Base-by-base conservation (phyloP, 306 rosid species). In the Quercus mongolica region DNA sequence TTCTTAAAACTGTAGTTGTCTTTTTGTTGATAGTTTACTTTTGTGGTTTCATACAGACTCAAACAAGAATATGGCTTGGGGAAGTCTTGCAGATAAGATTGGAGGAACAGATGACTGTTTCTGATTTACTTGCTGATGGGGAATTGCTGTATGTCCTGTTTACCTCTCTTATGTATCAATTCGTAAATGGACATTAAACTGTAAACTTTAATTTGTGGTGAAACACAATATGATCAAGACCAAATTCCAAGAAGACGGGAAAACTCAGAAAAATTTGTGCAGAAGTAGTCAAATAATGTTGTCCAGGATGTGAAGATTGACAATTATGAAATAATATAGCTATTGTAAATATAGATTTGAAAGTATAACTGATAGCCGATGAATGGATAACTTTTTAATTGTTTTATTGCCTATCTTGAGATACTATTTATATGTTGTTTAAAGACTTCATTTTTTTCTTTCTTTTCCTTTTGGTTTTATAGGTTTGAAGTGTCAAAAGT, bases 11-110 rank as follows among this genome's bases (percentile, higher is more conserved):
- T 49, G 17, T 12, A 49, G 17, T 49, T 49, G 4, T 49, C 15
- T 49, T 49, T 49, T 49, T 49, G 17, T 12, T 49, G 54, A 49
- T 49, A 13, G 28, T 25, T 46, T 33, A 71, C 56, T 74, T 82
- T 74, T 82, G 41, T 80, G 46, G 74, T 59, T 14, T 26, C 52
- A 75, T 68, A n/a, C 86, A 88, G 91, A 83, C 84, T 76, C 91
- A 88, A 85, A 83, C 89, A 17, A 83, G 84, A 81, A 88, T 85
- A 49, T 88, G 91, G 91, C 63, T 88, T 0, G 91, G 91, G 79
- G 87, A 88, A 81, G 91, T 88, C 0, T 59, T 88, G 89, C 83
- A 85, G 74, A 85, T 83, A 76, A 76, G 91, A 81, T 75, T 88
- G 44, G 86, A 81, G 70, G 87, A 88, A 19, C 74, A 76, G 74